Evolutionary conservation across 768 basidiomycete species (phyloP), one percentile per base, ranked within the genome.

Genomic region (Mycena pura): DNA sequence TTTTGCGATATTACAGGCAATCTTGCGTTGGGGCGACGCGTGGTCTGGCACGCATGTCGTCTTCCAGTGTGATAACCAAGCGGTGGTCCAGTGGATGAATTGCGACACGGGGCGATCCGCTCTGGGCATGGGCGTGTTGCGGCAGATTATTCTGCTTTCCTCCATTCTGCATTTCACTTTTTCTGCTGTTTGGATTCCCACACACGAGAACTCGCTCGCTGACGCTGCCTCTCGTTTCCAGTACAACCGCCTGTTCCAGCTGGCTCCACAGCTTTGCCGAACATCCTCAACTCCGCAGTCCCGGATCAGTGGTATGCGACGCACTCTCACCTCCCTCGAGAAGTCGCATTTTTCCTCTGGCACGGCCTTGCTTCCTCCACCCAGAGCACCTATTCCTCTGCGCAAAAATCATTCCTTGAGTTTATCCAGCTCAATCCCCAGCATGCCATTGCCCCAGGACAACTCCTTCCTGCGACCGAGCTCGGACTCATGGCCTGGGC

Each of bases 41-140:
- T 76, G 68, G 67, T 11, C 4, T 1, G 65, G 68, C 19, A 31
- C 41, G 14, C 74, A 76, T 32, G n/a, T 77, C 27, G 52, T 65
- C 8, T 76, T 76, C 60, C 67, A 70, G 28, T 46, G 65, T 31
- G 74, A 76, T 51, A 77, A 76, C 45, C 60, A 70, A 19, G 72
- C 70, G 1, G 65, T 72, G 17, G 66, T 68, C 13, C 31, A 46
- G 1, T 67, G 63, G 57, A 19, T 70, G 5, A 49, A 43, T 10
- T 62, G 4, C 15, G 39, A 44, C 40, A 55, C 53, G 29, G 24
- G 27, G 21, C 38, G 53, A 5, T 55, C 53, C 17, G 14, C 36
- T 3, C 24, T 29, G 25, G 40, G 22, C 4, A 60, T 38, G 57
- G 14, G 21, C 32, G 21, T 59, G 25, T 32, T 59, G 39, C 34